phyloP scores from a whole-genome alignment of 805 yeast genomes.

The Ogataea wickerhamii region DNA sequence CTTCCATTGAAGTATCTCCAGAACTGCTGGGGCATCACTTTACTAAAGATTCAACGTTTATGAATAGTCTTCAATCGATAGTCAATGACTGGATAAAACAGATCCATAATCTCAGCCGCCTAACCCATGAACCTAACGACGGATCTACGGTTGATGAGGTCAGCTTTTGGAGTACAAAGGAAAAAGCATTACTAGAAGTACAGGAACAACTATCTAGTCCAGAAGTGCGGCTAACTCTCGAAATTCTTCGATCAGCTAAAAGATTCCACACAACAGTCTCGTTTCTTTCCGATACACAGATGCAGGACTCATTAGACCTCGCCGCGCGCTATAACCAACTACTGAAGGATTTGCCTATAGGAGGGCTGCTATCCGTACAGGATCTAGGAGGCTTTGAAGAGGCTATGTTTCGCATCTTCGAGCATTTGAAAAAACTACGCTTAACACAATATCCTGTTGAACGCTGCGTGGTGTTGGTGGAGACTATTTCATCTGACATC shows the following conservation, averaged over 20 bases:
- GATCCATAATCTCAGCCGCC: slow-evolving; percentile 52
- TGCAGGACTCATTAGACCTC: slow-evolving; percentile 48
- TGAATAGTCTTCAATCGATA: slow-evolving; percentile 65
- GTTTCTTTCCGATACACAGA: slow-evolving; percentile 67
- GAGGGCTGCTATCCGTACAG: slow-evolving; percentile 49
- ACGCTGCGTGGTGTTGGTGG: slow-evolving; percentile 63
- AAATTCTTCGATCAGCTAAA: slow-evolving; percentile 62
- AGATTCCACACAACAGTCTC: slow-evolving; percentile 77
- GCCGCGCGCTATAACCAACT: slow-evolving; percentile 59
- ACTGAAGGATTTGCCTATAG: slow-evolving; percentile 66
- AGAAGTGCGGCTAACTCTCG: slow-evolving; percentile 55
- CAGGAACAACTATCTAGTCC: slow-evolving; percentile 54
- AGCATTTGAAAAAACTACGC: slow-evolving; percentile 61
- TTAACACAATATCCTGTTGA: slow-evolving; percentile 58
- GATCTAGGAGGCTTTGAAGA: slow-evolving; percentile 42
- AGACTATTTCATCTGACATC: slow-evolving; percentile 58
- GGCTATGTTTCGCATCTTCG: slow-evolving; percentile 48
- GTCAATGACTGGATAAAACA: slow-evolving; percentile 75
- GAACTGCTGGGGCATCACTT: slow-evolving; percentile 26
- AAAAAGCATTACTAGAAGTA: slow-evolving; percentile 51
- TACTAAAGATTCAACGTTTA: slow-evolving; percentile 47
- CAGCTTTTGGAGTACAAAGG: slow-evolving; percentile 75
- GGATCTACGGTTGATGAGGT: slow-evolving; percentile 65
- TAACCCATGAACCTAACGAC: slow-evolving; percentile 49
- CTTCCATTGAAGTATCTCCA: slow-evolving; percentile 6